Conservation (phyloP, 192 early-diverging fungal genomes). For the Kickxella alabastrina region DNA sequence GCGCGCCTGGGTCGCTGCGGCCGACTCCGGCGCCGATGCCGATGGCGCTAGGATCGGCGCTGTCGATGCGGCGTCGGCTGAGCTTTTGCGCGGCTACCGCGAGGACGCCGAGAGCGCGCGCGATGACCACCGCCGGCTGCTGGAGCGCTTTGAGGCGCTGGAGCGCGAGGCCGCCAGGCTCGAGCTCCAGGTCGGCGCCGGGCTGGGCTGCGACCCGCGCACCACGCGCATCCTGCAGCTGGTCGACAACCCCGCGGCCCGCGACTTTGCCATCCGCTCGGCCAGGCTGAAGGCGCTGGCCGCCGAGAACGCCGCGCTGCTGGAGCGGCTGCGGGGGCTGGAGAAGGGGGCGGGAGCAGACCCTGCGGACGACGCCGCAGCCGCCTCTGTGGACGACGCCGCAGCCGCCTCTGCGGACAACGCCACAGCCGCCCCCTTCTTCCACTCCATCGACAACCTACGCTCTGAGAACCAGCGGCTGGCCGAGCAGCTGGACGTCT, state of each 20-base stretch:
- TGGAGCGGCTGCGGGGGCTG: constrained; percentile 38
- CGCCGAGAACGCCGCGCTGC: constrained; percentile 66
- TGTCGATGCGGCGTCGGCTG: neutral
- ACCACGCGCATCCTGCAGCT: constrained; percentile 67
- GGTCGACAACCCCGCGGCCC: constrained; percentile 70
- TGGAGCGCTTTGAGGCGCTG: constrained; percentile 29
- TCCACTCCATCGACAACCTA: constrained; percentile 50
- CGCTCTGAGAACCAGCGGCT: constrained; percentile 58
- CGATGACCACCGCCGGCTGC: constrained; percentile 11
- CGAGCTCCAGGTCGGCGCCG: constrained; percentile 61
- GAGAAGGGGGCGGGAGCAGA: constrained; percentile 1
- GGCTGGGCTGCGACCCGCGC: constrained; percentile 56
- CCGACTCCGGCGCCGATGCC: neutral
- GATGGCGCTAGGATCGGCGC: neutral
- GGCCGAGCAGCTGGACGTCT: constrained; percentile 54
- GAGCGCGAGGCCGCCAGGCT: constrained; percentile 56
- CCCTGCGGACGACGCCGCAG: constrained; percentile 1
- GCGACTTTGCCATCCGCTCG: constrained; percentile 66
- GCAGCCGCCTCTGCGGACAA: neutral
- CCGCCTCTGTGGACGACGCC: neutral
- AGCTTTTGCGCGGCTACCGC: constrained; percentile 25
- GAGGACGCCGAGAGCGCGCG: constrained; percentile 17
- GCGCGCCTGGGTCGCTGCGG: constrained; percentile 26
- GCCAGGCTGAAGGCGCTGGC: constrained; percentile 60
- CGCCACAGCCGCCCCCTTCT: constrained; percentile 11